Evolutionary conservation across 1,284 basidiomycete genomes (phyloP), one percentile per base, ranked within the genome.

Genomic region (Cystobasidiaceae sp.): DNA sequence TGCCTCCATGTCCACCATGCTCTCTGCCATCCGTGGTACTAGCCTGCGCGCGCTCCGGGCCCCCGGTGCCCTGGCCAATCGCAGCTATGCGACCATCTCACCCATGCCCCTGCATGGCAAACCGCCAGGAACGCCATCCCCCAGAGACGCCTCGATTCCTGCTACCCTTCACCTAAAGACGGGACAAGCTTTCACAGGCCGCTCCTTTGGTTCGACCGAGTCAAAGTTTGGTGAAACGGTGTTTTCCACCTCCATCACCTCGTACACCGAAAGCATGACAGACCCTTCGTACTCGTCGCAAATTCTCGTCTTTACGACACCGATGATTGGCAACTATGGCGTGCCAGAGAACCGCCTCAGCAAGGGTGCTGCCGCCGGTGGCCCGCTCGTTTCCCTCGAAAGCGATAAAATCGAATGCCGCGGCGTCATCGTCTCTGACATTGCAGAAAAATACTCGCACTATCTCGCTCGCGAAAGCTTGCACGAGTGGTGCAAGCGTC

Each of bases 191-290:
- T 98, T 96, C 82, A 75, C 81, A 62, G 94, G 96, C 41, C 83
- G 84, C 56, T 89, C 88, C 13, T 98, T 99, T 77, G 94, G 94
- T 69, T 87, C 90, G 23, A 86, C 87, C 48, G 86, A 83, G 74
- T 93, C 89, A 74, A 85, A 87, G 66, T 98, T 85, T 79, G 96
- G 96, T 68, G 94, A 99, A 81, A 96, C 94, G 2, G 94, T 99
- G 30, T 99, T 99, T 79, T 94, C 92, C 25, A 99, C 94, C 34
- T 93, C 91, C 58, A 98, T 98, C 77, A 99, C 96, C 6, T 96
- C 92, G 60, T 98, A 99, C 79, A 97, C 93, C 61, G 96, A 99
- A 79, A 97, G 93, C 15, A 96, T 99, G 91, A 99, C 94, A 49
- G 94, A 99, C 77, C 94, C 94, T 5, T 98, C 96, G 8, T 98